Conservation (phyloP, 345 rosid genomes). For the Gossypium raimondii region DNA sequence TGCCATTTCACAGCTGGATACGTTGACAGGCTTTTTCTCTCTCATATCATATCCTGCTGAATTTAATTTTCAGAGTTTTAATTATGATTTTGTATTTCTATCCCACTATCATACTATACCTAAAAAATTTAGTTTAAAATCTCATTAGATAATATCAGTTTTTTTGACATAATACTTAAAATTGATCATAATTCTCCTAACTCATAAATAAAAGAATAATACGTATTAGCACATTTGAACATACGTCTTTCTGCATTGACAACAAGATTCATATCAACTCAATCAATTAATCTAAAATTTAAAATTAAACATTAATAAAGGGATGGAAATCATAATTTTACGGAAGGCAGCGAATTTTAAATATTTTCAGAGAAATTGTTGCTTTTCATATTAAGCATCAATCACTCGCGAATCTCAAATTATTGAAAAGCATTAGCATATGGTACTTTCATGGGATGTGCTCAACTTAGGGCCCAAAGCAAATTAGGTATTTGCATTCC, state of each 20-base stretch:
- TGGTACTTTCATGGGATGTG: neutral
- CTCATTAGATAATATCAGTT: too few species aligned
- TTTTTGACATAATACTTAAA: too few species aligned
- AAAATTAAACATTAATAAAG: neutral
- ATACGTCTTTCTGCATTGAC: accelerated
- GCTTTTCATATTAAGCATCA: neutral
- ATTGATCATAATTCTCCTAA: too few species aligned
- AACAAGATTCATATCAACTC: accelerated
- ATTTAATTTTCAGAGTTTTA: too few species aligned
- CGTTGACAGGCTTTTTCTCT: neutral
- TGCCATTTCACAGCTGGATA: slow-evolving; percentile 3
- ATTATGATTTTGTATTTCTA: too few species aligned
- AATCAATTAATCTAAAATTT: too few species aligned
- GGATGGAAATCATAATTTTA: too few species aligned
- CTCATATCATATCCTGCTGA: neutral
- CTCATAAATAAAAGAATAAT: too few species aligned
- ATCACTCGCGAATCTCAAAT: neutral
- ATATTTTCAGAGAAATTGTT: neutral
- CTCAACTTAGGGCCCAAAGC: neutral
- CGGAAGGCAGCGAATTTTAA: neutral
- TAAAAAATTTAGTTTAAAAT: too few species aligned
- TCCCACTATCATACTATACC: too few species aligned
- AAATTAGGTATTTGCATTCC: neutral
- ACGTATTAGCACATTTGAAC: accelerated
- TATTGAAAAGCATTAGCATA: neutral